phyloP scores from a whole-genome alignment of 768 basidiomycete genomes.

The Dictyophora rubrovolvata region DNA sequence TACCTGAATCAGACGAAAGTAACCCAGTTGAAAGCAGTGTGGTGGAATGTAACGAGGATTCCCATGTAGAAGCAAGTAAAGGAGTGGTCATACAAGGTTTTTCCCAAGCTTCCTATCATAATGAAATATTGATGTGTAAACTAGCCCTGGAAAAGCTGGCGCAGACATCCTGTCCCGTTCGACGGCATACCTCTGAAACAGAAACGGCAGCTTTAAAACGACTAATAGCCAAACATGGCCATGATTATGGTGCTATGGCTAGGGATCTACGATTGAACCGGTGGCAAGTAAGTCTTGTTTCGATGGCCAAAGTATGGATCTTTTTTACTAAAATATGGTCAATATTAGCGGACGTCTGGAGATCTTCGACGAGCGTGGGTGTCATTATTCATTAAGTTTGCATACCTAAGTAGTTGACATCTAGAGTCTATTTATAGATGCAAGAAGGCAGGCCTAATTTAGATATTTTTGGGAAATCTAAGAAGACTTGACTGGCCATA shows the following conservation, averaged over 20 bases:
- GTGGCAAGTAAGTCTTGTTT: constrained; percentile 43
- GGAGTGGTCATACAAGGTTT: constrained; percentile 34
- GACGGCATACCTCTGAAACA: constrained; percentile 55
- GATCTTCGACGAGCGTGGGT: constrained; percentile 37
- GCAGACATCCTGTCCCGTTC: constrained; percentile 30
- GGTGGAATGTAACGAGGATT: background rate
- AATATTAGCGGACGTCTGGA: constrained; percentile 51
- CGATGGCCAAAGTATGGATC: background rate
- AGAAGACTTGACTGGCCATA: background rate
- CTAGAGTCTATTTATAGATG: constrained; percentile 23
- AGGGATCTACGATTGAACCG: constrained; percentile 69
- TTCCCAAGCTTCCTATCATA: constrained; percentile 12
- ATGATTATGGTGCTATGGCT: constrained; percentile 67
- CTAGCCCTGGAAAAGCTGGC: constrained; percentile 61
- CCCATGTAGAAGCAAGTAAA: constrained; percentile 16
- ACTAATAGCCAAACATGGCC: constrained; percentile 60
- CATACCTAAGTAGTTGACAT: background rate
- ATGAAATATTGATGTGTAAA: constrained; percentile 5
- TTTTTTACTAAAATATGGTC: background rate
- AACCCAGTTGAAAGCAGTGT: constrained; percentile 9
- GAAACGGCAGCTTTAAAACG: constrained; percentile 58
- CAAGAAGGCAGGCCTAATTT: constrained; percentile 35
- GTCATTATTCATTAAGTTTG: background rate
- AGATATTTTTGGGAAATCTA: background rate
- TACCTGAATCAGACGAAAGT: constrained; percentile 46